Base-by-base conservation (phyloP, 371 early-diverging fungal genomes). In the Mucor ambiguus region DNA sequence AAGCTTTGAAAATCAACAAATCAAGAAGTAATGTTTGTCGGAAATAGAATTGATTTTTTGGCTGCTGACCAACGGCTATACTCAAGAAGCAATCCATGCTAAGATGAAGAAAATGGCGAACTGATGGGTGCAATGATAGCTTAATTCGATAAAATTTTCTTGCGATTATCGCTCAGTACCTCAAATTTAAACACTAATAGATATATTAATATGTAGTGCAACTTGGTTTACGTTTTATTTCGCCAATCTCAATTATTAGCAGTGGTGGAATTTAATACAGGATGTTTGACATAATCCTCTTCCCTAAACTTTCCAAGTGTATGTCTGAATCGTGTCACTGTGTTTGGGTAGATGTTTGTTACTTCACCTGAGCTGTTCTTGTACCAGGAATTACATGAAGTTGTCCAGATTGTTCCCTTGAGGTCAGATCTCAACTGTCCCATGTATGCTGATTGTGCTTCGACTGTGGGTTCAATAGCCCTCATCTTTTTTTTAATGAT, bases 341-440 rank as follows among this genome's bases (percentile, higher is more conserved):
- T 37, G 11, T 52, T 59, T 6, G 65, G 65, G 26, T 59, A 65
- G 4, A 65, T 18, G 8, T 48, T 48, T 10, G 56, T 65, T 1
- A 67, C 56, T 33, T 52, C 44, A 8, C 81, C 82, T 12, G 66
- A 63, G 1, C 67, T 61, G 37, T 80, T 75, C 58, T 75, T 69
- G 65, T 83, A 85, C 82, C 82, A 85, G 28, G 75, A 75, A n/a
- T 56, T 54, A 49, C 80, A 78, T 14, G 71, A 65, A 0, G 66
- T 54, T 0, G 69, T 58, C 82, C 83, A 85, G 33, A 74, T 76
- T 38, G 71, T 83, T 14, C 62, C 64, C 59, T 74, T 54, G 56
- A 83, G 72, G 18, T 61, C 72, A 9, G 48, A 48, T 35, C 75
- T 67, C 2, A 79, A 22, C 33, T 74, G 69, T 5, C 49, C 52